A percentile compares a stretch with the other conserved stretches of the same genome.
These are phyloP conservation scores for Phalaenopsis hybrid DNA, from an alignment of 116 monocot genomes.

Conservation along the genomic window DNA sequence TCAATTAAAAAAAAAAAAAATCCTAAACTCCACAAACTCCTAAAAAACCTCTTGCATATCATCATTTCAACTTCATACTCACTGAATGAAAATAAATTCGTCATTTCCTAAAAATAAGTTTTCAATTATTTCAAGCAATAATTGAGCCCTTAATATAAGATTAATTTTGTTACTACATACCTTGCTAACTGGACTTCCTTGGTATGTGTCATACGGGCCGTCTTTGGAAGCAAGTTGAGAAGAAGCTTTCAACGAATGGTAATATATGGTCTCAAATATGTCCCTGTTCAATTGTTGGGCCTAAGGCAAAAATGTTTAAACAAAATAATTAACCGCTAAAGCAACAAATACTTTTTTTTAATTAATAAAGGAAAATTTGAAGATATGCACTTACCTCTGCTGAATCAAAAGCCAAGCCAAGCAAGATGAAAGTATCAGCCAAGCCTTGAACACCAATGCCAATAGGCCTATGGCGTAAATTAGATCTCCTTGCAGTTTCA, in stretches of 20 bases:
- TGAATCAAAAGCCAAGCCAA: conserved; percentile 97
- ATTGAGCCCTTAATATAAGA: neutral
- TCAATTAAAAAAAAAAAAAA: no score
- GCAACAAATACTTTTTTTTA: neutral
- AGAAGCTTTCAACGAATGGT: conserved; percentile 80
- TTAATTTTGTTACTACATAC: conserved; percentile 19
- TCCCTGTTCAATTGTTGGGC: conserved; percentile 84
- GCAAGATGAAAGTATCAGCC: conserved; percentile 91
- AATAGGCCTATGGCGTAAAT: conserved; percentile 81
- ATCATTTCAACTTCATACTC: neutral
- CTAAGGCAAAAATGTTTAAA: conserved; percentile 22
- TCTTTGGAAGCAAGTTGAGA: conserved; percentile 70
- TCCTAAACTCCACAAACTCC: no score
- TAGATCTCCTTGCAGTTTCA: conserved; percentile 82
- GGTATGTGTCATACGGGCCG: conserved; percentile 82
- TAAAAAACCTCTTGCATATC: no score
- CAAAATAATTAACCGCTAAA: neutral
- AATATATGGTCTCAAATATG: conserved; percentile 94
- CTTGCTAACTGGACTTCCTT: conserved; percentile 89
- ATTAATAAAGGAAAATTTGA: neutral
- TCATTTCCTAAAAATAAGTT: no score
- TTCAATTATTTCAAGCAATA: no score
- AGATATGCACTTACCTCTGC: conserved; percentile 40
- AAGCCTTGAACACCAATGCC: conserved; percentile 93
- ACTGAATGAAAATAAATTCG: neutral